Evolutionary conservation across 1,284 basidiomycete species (phyloP), one percentile per base, ranked within the genome.

Genomic region (Tetrapyrgos nigripes): DNA sequence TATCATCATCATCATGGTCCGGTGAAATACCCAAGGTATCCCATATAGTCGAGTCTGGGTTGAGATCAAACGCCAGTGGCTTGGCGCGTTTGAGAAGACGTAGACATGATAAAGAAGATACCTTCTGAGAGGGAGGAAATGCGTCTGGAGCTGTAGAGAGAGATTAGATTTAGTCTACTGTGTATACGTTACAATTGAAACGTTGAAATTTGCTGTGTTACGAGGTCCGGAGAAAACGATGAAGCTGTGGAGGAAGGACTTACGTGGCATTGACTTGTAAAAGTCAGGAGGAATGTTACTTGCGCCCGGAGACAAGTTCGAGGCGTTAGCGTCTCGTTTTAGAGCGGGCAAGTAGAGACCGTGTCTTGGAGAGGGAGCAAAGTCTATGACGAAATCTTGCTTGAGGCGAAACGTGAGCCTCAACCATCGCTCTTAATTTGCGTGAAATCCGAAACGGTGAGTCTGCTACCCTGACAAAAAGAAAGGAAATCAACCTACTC

Each of bases 61-160:
- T n/a, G n/a, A n/a, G n/a, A n/a, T n/a, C n/a, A n/a, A n/a, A n/a
- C 60, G 64, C 35, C 68, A 61, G 31, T 9, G 37, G 52, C 55
- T 57, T 61, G 2, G 50, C 52, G 19, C 45, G 40, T 26, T 40
- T 47, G 6, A 33, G 23, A 19, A 33, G 23, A 19, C 47, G 47
- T 48, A 62, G 14, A 49, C 54, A 44, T 14, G 60, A 37, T 17
- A 46, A 23, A 40, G 57, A 61, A 26, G 54, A 57, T 40, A 55
- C 23, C 2, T 55, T 55, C 21, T 54, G 23, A 4, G 46, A 58
- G 31, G 23, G 56, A 45, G 63, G 53, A 55, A 63, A 67, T 21
- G 63, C 64, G 47, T 66, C 65, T 14, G 70, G 71, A 13, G 71
- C 70, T 69, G 59, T 37, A 24, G 43, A 28, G 51, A 17, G 11